Conservation (phyloP, 2,329 filamentous ascomycete species). For the Davidsoniella australis region DNA sequence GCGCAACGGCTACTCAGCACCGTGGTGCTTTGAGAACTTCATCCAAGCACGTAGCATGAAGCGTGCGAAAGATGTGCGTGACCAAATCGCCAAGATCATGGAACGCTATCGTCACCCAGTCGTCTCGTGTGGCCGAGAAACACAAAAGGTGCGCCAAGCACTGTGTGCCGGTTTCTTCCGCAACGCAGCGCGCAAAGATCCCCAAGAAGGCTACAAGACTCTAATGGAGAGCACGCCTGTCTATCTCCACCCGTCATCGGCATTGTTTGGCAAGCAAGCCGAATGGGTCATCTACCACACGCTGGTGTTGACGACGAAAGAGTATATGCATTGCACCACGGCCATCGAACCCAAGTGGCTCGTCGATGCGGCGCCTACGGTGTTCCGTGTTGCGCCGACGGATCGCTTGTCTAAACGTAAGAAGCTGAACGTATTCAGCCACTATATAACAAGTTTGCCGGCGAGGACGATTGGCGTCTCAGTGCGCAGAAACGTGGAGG, state of each 20-base stretch:
- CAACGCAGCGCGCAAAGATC: conserved; percentile 85
- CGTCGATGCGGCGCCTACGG: conserved; percentile 91
- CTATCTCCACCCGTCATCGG: conserved; percentile 81
- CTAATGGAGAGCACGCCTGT: conserved; percentile 89
- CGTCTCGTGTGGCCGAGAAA: conserved; percentile 72
- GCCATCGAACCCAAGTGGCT: conserved; percentile 88
- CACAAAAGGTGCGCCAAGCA: conserved; percentile 70
- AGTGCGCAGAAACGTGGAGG: conserved; percentile 75
- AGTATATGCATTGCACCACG: conserved; percentile 95
- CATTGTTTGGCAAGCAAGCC: conserved; percentile 85
- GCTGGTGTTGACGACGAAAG: conserved; percentile 82
- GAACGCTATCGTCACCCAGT: conserved; percentile 72
- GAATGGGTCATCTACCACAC: conserved; percentile 94
- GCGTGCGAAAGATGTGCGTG: conserved; percentile 77
- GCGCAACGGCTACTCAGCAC: conserved; percentile 57
- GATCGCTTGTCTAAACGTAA: conserved; percentile 79
- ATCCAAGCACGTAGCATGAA: conserved; percentile 83
- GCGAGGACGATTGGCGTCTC: conserved; percentile 88
- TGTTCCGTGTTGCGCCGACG: conserved; percentile 90
- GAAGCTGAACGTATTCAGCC: conserved; percentile 91
- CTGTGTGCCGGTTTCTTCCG: conserved; percentile 92
- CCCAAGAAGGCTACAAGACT: conserved; percentile 94
- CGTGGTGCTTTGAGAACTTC: conserved; percentile 97
- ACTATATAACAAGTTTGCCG: conserved; percentile 79
- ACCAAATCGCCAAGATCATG: conserved; percentile 89